These are phyloP conservation scores for Pneumocystis sp. DNA, from an alignment of 1,139 yeast genomes.

Conservation along the genomic window DNA sequence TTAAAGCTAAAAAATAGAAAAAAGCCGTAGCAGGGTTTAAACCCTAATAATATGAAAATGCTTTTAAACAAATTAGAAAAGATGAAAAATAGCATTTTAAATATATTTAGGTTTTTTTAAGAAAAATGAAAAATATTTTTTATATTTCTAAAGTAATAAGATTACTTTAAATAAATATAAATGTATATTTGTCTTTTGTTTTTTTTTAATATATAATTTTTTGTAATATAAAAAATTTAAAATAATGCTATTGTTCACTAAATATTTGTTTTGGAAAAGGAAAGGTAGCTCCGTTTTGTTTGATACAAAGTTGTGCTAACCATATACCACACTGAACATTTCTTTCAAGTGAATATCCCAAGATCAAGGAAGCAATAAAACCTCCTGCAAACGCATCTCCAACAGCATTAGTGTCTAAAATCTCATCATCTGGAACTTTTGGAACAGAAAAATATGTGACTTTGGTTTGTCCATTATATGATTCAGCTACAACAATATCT, in stretches of 20 bases:
- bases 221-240: background rate
- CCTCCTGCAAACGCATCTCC: conserved; percentile 99
- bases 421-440: conserved; percentile 47
- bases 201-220: conserved; percentile 11
- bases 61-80: too few species aligned
- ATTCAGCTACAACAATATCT: conserved; percentile 48
- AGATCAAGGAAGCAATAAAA: conserved; percentile 74
- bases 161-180: too few species aligned
- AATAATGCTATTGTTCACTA: conserved; percentile 9
- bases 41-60: background rate
- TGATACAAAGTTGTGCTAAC: conserved; percentile 86
- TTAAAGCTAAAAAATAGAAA: background rate
- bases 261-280: conserved; percentile 65
- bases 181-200: too few species aligned
- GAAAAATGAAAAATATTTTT: too few species aligned
- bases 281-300: conserved; percentile 86
- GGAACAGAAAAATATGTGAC: conserved; percentile 51
- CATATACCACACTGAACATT: conserved; percentile 85
- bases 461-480: conserved; percentile 25
- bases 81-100: background rate
- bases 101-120: too few species aligned
- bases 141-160: too few species aligned
- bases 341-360: conserved; percentile 46
- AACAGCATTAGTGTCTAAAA: conserved; percentile 94
- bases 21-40: background rate